Conservation (phyloP, 495 filamentous ascomycete genomes). For the Peziza echinospora region DNA sequence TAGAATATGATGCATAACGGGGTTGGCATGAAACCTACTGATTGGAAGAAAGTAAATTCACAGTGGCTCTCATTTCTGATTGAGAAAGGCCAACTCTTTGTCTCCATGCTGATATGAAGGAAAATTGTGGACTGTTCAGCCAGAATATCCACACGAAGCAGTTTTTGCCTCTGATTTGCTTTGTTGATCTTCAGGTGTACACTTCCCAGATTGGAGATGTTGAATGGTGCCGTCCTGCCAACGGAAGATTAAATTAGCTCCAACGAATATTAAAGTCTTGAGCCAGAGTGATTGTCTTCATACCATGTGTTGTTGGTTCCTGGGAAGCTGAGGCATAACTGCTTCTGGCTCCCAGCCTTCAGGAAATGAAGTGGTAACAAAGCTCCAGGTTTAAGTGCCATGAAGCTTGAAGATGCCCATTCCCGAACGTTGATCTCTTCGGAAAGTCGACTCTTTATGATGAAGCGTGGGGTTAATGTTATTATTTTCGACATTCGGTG, state of each 20-base stretch:
- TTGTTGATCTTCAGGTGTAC: constrained; percentile 86
- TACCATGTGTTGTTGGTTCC: constrained; percentile 87
- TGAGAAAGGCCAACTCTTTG: constrained; percentile 89
- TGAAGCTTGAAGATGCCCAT: constrained; percentile 49
- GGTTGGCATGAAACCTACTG: constrained; percentile 35
- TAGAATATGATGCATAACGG: too few relatives aligned
- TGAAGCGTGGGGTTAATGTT: constrained; percentile 78
- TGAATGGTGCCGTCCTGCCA: constrained; percentile 72
- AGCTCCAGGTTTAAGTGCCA: constrained; percentile 50
- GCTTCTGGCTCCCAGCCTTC: constrained; percentile 54
- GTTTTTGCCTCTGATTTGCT: constrained; percentile 63
- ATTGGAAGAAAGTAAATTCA: constrained; percentile 89
- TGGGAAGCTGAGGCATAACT: constrained; percentile 79
- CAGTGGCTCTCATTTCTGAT: constrained; percentile 94
- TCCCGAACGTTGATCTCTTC: constrained; percentile 81
- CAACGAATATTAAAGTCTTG: too few relatives aligned
- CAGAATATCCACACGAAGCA: constrained; percentile 72
- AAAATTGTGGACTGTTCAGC: constrained; percentile 86
- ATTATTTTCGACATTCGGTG: constrained; percentile 93
- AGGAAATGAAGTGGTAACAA: constrained; percentile 73
- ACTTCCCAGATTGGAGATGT: constrained; percentile 79
- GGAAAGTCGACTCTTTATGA: constrained; percentile 75
- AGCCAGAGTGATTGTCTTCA: too few relatives aligned
- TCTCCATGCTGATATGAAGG: constrained; percentile 71
- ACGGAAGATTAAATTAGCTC: too few relatives aligned